Base-by-base conservation (phyloP, 1,139 yeast species). In the Scheffersomyces segobiensis region DNA sequence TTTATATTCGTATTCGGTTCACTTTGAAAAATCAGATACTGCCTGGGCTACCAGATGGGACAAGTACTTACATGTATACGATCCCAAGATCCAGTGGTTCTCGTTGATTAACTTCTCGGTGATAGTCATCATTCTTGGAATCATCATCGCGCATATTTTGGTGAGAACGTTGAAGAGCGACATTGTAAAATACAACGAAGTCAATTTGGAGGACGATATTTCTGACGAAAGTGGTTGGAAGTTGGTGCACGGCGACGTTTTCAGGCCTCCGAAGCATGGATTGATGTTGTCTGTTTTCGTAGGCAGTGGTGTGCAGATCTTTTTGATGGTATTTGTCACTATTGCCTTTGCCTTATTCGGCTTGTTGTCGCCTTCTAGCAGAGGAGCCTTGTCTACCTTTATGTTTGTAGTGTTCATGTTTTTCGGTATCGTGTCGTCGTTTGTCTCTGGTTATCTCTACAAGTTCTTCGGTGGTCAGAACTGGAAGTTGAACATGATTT, bases 1-100 rank as follows among this genome's bases (percentile, higher is more conserved):
- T 3, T 53, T 65, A 55, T 80, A 71, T 66, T 76, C 83, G 12
- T 80, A 80, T 66, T 71, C 87, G 3, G 85, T 89, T 22, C 68
- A 69, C 14, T 95, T 95, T 82, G 73, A 77, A 42, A 83, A 83
- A 59, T 89, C 96, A 18, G 78, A 77, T 17, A 91, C 96, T 17
- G 87, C 88, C 12, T 95, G 98, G 99, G 98, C 98, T 46, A 95
- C 98, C 1, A 87, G 99, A 78, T 95, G 99, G 99, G 99, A 95
- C 73, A 91, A 92, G 73, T 95, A 95, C 72, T 82, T 95, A 68
- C 97, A 92, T 68, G 96, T 90, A 48, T 89, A 88, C 71, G 97
- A 92, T 71, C 96, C 98, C 57, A 89, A 89, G 72, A 89, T 95
- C 66, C 98, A 95, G 77, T 93, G 98, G 99, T 90, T 92, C 70